A percentile compares a stretch with the other conserved stretches of the same genome.
Conservation (phyloP, 2,329 filamentous ascomycete genomes). For the Aspergillus clavatus region DNA sequence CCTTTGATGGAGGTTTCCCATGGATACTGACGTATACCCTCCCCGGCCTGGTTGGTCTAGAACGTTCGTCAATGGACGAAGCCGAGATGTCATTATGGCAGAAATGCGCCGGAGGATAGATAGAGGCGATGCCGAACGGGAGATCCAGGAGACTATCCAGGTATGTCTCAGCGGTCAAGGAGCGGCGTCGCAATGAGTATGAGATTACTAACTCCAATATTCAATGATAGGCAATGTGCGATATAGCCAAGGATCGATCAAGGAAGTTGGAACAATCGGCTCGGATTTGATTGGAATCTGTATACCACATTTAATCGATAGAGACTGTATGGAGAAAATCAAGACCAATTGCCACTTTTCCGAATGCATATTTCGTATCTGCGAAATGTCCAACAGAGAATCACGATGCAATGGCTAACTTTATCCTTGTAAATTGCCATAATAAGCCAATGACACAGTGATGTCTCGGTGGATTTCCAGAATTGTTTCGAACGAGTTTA, state of each 20-base stretch:
- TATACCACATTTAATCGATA: not conserved
- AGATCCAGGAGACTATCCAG: conserved; percentile 69
- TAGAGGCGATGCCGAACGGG: conserved; percentile 59
- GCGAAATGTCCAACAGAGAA: too few species aligned
- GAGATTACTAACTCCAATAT: conserved; percentile 1
- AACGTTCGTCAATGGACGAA: conserved; percentile 82
- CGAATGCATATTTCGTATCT: too few species aligned
- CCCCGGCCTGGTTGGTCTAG: conserved; percentile 31
- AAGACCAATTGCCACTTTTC: not conserved
- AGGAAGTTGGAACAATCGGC: conserved; percentile 50
- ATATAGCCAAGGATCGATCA: conserved; percentile 78
- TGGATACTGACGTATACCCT: not conserved
- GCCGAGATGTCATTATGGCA: conserved; percentile 68
- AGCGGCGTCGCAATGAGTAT: not conserved
- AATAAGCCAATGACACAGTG: not conserved
- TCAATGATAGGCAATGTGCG: conserved; percentile 72
- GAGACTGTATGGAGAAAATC: not conserved
- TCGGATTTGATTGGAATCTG: conserved; percentile 3
- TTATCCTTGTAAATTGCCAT: too few species aligned
- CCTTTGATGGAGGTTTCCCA: not conserved
- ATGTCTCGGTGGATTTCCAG: not conserved
- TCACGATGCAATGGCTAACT: too few species aligned
- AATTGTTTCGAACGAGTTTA: not conserved
- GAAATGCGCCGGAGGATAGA: conserved; percentile 75
- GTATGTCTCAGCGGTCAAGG: conserved; percentile 44